Conservation (phyloP, 2,329 filamentous ascomycete species). For the Neopestalotiopsis sp. region DNA sequence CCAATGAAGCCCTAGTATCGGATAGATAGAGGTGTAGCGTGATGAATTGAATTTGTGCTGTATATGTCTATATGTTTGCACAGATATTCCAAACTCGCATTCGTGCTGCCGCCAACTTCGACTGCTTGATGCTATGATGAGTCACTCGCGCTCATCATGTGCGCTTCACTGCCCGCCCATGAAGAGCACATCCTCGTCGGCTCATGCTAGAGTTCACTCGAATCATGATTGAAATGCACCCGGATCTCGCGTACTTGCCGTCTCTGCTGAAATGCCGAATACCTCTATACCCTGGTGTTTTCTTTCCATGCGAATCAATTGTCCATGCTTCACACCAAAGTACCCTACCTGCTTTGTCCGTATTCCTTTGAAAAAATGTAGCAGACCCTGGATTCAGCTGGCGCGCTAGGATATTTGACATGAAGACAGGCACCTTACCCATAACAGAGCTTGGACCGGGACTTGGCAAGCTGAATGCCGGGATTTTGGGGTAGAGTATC, state of each 20-base stretch:
- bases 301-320: background rate
- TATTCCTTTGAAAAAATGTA: background rate
- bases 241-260: no score
- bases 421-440: background rate
- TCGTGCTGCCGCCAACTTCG: no score
- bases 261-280: no score
- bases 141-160: no score
- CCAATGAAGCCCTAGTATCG: constrained; percentile 32
- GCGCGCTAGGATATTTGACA: background rate
- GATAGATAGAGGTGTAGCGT: background rate
- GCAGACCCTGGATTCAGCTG: constrained; percentile 5
- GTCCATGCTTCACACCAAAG: background rate
- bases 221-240: no score
- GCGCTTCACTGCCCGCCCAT: no score
- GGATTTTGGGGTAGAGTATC: background rate
- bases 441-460: constrained; percentile 3
- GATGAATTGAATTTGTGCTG: background rate
- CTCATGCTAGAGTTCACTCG: no score
- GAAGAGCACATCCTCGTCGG: no score
- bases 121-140: no score
- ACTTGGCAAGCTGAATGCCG: constrained; percentile 5
- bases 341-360: background rate
- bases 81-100: no score
- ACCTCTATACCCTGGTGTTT: background rate
- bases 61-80: background rate